Evolutionary conservation across 306 rosid genomes (phyloP), one percentile per base, ranked within the genome.

Genomic region (Quercus berberidifolia): DNA sequence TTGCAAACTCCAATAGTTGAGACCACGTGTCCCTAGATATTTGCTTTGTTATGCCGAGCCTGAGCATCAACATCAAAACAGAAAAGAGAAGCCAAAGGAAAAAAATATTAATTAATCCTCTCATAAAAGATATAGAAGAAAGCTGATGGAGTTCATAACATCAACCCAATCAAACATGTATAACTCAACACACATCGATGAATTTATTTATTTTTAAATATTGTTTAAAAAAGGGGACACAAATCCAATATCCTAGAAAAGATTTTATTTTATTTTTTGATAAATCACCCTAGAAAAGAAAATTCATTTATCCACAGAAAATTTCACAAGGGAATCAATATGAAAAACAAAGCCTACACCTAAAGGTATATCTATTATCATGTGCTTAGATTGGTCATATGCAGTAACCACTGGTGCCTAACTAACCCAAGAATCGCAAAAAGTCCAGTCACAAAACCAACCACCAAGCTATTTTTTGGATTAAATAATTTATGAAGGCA

Each of bases 21-120:
- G 99, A 87, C 99, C 99, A 96, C 35, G 99, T 96, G 88, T 96
- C 99, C 89, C 92, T 88, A 21, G 96, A 87, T 75, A 93, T 96
- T 96, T 78, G 99, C 98, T 87, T 96, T 96, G 83, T 96, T 93
- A 74, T 96, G 99, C 78, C 94, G 89, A 73, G 88, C 99, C 97
- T 96, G 86, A 68, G 86, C 71, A 87, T 60, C 54, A 23, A 51
- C 38, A 82, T 51, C 5, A 69, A 79, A 71, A 28, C 21, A 63
- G 38, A 52, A 35, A 83, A 55, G 7, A 15, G 25, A 78, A 38
- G 73, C 62, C 81, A 76, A 63, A 69, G 8, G 70, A 33, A 25
- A 6, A 6, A 21, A 17, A 14, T 17, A 69, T 46, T 4, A 38
- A 56, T 3, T 12, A 2, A 71, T 49, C 30, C 31, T 1, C 2